These are phyloP conservation scores for Penicillium bovifimosum DNA, from an alignment of 495 filamentous ascomycete species.

Conservation along the genomic window DNA sequence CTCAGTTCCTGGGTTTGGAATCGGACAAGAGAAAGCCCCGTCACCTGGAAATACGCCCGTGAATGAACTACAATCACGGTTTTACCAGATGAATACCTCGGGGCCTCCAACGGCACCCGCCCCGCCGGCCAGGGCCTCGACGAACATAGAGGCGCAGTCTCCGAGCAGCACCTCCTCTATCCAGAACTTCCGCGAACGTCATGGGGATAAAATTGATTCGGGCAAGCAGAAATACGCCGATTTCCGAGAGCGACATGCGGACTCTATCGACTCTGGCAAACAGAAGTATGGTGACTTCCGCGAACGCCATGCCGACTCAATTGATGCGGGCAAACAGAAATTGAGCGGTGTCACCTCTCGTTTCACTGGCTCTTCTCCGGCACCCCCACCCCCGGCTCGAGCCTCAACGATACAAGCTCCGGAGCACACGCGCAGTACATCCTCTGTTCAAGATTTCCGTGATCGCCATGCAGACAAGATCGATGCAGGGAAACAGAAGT, in stretches of 20 bases:
- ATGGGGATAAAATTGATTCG: slow-evolving; percentile 58
- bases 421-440: slow-evolving; percentile 4
- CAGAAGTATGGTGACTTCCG: slow-evolving; percentile 5
- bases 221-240: slow-evolving; percentile 56
- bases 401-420: not conserved
- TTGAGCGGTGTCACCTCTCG: not conserved
- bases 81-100: slow-evolving; percentile 50
- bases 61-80: slow-evolving; percentile 63
- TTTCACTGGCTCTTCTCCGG: slow-evolving; percentile 20
- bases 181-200: slow-evolving; percentile 60
- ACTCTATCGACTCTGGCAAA: not conserved
- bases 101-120: slow-evolving; percentile 18
- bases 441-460: slow-evolving; percentile 55
- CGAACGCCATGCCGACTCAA: slow-evolving; percentile 1
- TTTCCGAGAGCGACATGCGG: slow-evolving; percentile 35
- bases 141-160: slow-evolving; percentile 9
- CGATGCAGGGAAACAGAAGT: slow-evolving; percentile 56
- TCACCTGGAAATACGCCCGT: slow-evolving; percentile 35
- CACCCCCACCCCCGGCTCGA: slow-evolving; percentile 1
- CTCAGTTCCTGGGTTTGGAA: slow-evolving; percentile 75
- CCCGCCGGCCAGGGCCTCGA: slow-evolving; percentile 47
- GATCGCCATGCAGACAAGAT: slow-evolving; percentile 66
- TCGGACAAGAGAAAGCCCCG: slow-evolving; percentile 39
- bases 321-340: slow-evolving; percentile 3
- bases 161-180: slow-evolving; percentile 33